Base-by-base conservation (phyloP, 2,329 filamentous ascomycete species). In the Stachybotrys elegans region DNA sequence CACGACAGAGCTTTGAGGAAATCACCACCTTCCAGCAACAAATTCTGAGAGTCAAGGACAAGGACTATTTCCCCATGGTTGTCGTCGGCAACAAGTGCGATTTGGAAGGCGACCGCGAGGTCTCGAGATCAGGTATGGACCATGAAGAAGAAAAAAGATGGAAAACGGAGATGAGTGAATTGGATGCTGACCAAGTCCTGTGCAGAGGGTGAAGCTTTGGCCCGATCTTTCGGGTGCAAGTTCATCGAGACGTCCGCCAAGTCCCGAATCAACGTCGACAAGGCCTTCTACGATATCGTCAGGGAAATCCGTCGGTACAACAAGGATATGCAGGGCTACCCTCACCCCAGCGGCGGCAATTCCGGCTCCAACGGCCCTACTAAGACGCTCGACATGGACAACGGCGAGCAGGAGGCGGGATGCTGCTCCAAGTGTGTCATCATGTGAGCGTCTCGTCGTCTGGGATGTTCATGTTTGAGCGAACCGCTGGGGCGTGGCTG, bases 241-340 rank as follows among this genome's bases (percentile, higher is more conserved):
- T 98, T 97, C 74, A 95, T 97, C 72, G 93, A 98, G 76, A 97
- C 93, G 12, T 98, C 93, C 34, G 93, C 93, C 55, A 98, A 97
- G 74, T 95, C 91, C 50, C 86, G 92, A 66, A 94, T 93, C 75
- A 96, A 97, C 64, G 93, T 98, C 59, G 93, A 98, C 70, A 91
- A 94, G 71, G 90, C 92, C 44, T 98, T 98, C 73, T 97, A 92
- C 78, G 91, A 97, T 65, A 91, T 97, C 57, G 93, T 98, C 47
- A 86, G 93, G 65, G 93, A 97, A 67, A 98, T 98, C 62, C 83
- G 93, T 70, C 86, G 89, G 70, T 97, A 95, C 73, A 97, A 98
- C 81, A 92, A 93, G 66, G 92, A 97, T 64, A 94, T 96, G 84
- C 90, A 91, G 48, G 88, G 88, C 48, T 88, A 94, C 68, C 83